Percentiles rank a stretch among this genome's conserved stretches.
These are phyloP conservation scores for Nemania sp. DNA, from an alignment of 2,329 filamentous ascomycete genomes.

Conservation along the genomic window DNA sequence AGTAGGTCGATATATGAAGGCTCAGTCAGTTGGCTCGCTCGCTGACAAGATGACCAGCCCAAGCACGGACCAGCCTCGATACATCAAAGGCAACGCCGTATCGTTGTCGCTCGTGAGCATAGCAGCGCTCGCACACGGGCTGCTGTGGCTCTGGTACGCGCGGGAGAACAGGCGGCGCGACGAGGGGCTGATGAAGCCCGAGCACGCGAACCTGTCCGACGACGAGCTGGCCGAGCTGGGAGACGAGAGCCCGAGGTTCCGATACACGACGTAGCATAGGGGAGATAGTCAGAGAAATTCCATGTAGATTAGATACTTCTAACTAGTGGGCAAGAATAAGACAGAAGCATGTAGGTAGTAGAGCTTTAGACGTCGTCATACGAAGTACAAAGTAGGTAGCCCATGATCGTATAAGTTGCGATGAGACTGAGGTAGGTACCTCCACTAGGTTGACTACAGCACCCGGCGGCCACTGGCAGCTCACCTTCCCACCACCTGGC, in stretches of 20 bases:
- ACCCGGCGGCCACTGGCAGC: no score
- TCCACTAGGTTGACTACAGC: no score
- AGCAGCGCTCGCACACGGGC: conserved; percentile 55
- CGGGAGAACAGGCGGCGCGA: conserved; percentile 53
- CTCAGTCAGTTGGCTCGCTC: neutral
- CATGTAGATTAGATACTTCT: no score
- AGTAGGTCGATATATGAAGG: conserved; percentile 38
- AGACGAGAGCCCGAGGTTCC: conserved; percentile 56
- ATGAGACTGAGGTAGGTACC: no score
- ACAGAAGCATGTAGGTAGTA: no score
- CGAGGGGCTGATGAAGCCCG: conserved; percentile 44
- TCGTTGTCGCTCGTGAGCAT: conserved; percentile 63
- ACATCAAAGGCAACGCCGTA: conserved; percentile 64
- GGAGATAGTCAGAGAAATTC: no score
- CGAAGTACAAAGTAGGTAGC: no score
- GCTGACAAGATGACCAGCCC: conserved; percentile 43
- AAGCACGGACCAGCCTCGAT: conserved; percentile 57
- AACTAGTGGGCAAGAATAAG: no score
- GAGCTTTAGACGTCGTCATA: no score
- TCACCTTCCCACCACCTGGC: no score
- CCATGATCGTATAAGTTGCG: no score
- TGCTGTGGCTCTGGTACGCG: conserved; percentile 59
- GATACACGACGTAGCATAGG: conserved; percentile 47
- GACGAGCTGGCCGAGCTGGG: conserved; percentile 56
- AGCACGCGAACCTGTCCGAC: conserved; percentile 48